Conservation (phyloP, 2,329 filamentous ascomycete genomes). For the Talaromyces sp. region DNA sequence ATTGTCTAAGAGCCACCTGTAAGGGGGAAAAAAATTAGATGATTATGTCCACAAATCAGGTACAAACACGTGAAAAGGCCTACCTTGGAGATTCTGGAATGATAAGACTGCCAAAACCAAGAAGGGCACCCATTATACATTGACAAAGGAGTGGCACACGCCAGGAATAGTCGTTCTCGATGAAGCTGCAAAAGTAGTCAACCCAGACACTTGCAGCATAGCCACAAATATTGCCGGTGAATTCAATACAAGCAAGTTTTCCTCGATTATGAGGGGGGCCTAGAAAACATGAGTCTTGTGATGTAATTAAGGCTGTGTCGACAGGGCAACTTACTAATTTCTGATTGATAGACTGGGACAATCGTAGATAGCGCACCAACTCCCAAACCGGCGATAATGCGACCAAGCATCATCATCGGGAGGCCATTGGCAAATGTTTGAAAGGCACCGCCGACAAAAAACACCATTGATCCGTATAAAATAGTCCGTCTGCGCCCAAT, state of each 20-base stretch:
- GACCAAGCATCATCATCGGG: conserved; percentile 79
- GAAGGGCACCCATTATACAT: conserved; percentile 84
- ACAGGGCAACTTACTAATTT: conserved; percentile 50
- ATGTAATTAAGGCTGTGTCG: background rate
- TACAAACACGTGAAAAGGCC: background rate
- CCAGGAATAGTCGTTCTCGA: conserved; percentile 82
- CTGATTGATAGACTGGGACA: conserved; percentile 88
- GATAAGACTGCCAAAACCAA: conserved; percentile 79
- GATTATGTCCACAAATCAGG: conserved; percentile 23
- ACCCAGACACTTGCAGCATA: conserved; percentile 98
- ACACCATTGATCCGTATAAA: conserved; percentile 86
- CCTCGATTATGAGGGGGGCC: conserved; percentile 94
- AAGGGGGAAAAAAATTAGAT: background rate
- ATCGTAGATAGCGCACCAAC: conserved; percentile 88
- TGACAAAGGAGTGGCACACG: conserved; percentile 85
- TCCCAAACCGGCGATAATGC: conserved; percentile 77
- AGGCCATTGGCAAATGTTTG: conserved; percentile 79
- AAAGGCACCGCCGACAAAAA: conserved; percentile 75
- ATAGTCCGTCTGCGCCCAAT: conserved; percentile 88
- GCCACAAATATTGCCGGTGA: conserved; percentile 92
- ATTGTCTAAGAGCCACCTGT: conserved; percentile 91
- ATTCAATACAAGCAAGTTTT: conserved; percentile 95
- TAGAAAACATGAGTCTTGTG: conserved; percentile 8
- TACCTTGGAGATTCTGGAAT: conserved; percentile 96
- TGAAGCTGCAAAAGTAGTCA: conserved; percentile 93